Evolutionary conservation across 2,329 filamentous ascomycete species (phyloP), one percentile per base, ranked within the genome.

Genomic region (Neopestalotiopsis rosae): DNA sequence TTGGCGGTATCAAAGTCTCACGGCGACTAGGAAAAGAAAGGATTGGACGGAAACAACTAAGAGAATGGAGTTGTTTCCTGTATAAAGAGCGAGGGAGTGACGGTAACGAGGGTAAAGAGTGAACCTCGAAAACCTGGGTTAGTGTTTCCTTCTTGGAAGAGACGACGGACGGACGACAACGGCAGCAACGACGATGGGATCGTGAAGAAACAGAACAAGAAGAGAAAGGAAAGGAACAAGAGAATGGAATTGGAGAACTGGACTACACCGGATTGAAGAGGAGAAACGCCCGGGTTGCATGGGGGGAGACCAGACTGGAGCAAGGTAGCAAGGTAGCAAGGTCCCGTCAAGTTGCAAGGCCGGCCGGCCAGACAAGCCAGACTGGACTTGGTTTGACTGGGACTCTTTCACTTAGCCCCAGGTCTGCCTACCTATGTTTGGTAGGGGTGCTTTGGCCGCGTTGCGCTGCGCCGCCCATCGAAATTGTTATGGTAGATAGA

Each of bases 31-130:
- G 74, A 69, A 34, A 73, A 76, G 74, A 79, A 84, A 84, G 74
- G 83, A 85, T 75, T 73, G 83, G 82, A 85, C 81, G 79, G 82
- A 74, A 75, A 78, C 80, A 82, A 81, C 80, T 82, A 79, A 77
- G 82, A 79, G 83, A 84, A 78, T 83, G 82, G 83, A 83, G 81
- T 78, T 81, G 82, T 81, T 74, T 78, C 80, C 82, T 76, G 71
- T 74, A 69, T 57, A 67, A 52, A n/a, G 45, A 52, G 45, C 45
- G 45, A 20, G 45, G 20, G 20, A 20, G 45, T n/a, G 45, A 28
- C 17, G 45, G 45, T 17, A 52, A 20, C 45, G 45, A 59, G 70
- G 64, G 56, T 68, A 81, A 79, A 73, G 80, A 81, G 76, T 76
- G 81, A 82, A 81, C 81, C 79, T 78, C 74, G 76, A 70, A 69